A percentile compares a stretch with the other conserved stretches of the same genome.
phyloP scores from a whole-genome alignment of 2,329 filamentous ascomycete species.

The Paecilomyces sp. region DNA sequence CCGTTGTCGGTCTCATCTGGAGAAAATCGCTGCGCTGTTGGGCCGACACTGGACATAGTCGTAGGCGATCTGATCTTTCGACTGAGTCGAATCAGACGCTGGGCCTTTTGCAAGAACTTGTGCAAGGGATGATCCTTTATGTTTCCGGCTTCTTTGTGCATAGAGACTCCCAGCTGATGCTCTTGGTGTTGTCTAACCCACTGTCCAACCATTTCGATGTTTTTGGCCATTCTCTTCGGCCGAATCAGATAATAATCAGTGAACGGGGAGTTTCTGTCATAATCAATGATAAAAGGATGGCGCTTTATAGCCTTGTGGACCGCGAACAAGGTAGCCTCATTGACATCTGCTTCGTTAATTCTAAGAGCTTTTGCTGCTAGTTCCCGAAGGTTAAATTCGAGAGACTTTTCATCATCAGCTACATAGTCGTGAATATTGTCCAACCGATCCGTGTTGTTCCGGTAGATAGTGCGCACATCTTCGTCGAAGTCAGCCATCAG shows the following conservation, averaged over 20 bases:
- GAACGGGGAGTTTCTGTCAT: conserved; percentile 26
- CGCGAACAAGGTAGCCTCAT: conserved; percentile 24
- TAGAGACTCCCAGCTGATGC: conserved; percentile 18
- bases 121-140: conserved; percentile 31
- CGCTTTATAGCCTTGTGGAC: conserved; percentile 26
- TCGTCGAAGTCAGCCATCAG: conserved; percentile 27
- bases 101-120: conserved; percentile 38
- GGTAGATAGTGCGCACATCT: conserved; percentile 26
- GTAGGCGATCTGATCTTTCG: conserved; percentile 36
- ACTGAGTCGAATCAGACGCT: conserved; percentile 33
- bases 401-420: conserved; percentile 28
- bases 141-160: conserved; percentile 15
- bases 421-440: conserved; percentile 32
- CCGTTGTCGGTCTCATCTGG: conserved; percentile 20
- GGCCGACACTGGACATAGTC: conserved; percentile 34
- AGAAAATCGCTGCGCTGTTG: conserved; percentile 24
- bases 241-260: conserved; percentile 41
- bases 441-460: conserved; percentile 22
- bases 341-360: conserved; percentile 20
- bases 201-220: conserved; percentile 43
- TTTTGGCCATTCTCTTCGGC: conserved; percentile 43
- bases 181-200: conserved; percentile 51
- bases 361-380: conserved; percentile 28
- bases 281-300: conserved; percentile 26
- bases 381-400: conserved; percentile 28